Base-by-base conservation (phyloP, 177 flowering plant genomes). In the Vitis hybrid region DNA sequence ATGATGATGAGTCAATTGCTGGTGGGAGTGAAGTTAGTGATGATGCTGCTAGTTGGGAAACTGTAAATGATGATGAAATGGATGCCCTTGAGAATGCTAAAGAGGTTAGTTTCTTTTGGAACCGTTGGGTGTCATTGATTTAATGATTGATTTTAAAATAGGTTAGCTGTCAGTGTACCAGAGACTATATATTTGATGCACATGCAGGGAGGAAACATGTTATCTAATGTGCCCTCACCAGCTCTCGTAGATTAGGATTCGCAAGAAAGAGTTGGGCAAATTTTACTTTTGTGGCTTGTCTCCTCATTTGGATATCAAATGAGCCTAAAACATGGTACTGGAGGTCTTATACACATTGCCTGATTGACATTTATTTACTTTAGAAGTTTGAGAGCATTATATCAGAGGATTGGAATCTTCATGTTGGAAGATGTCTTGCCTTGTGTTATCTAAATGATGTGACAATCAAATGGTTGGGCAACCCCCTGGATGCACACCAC, bases 21-120 rank as follows among this genome's bases (percentile, higher is more conserved):
- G 86, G 70, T 78, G 97, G 89, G 62, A 90, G 91, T 83, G 91
- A 86, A 62, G 81, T 76, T 58, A 82, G 90, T 82, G 93, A 89
- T 73, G 94, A 85, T 78, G 96, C 88, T 55, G 98, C 89, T 74
- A 90, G 98, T 79, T 96, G 98, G 98, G 98, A 94, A 82, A 94
- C 99, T 52, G 87, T 96, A 78, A 73, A 88, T 70, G 97, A 89
- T 77, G 90, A 87, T 85, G 97, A 86, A 67, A 79, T 67, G 84
- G 86, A 86, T 66, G 71, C 81, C 69, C 79, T 80, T 74, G 86
- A 82, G 62, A 84, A 75, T 76, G 67, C 79, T n/a, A 76, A 74
- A 48, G 88, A 92, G 97, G 98, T 93, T 75, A 49, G 73, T 75
- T 74, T 73, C 61, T 72, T 11, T 77, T 73, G 55, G 3, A 33